Percentiles rank a stretch among this genome's conserved stretches.
These are phyloP conservation scores for Fusarium nisikadoi DNA, from an alignment of 2,329 filamentous ascomycete genomes.

Conservation along the genomic window DNA sequence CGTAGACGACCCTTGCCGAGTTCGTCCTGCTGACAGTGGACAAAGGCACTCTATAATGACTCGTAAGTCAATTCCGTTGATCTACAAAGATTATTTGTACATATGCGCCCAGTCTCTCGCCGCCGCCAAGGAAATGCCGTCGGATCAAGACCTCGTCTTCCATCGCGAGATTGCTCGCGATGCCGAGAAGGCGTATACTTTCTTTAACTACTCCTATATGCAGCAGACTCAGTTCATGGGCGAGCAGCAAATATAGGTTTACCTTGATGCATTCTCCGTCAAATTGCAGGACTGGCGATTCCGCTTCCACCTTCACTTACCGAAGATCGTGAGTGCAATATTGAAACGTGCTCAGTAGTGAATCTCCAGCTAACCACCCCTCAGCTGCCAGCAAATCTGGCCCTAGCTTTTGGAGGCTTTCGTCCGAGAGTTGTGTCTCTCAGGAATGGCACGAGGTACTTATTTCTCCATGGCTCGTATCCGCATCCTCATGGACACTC, in stretches of 20 bases:
- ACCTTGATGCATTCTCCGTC: neutral
- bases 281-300: neutral
- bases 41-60: neutral
- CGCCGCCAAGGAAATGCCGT: neutral
- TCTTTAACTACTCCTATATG: neutral
- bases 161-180: neutral
- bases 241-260: neutral
- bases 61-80: neutral
- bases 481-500: neutral
- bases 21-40: neutral
- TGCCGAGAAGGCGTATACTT: neutral
- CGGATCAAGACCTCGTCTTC: neutral
- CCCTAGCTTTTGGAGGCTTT: neutral
- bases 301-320: neutral
- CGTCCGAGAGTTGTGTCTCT: neutral
- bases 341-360: neutral
- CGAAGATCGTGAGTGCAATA: neutral
- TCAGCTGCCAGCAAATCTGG: neutral
- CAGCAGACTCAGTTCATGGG: neutral
- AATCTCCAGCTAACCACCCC: neutral
- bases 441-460: neutral
- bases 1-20: neutral
- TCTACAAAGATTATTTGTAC: neutral
- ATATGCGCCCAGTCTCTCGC: neutral
- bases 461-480: neutral